Evolutionary conservation across 2,329 filamentous ascomycete genomes (phyloP), one percentile per base, ranked within the genome.

Genomic region (Paraphaeosphaeria sporulosa): DNA sequence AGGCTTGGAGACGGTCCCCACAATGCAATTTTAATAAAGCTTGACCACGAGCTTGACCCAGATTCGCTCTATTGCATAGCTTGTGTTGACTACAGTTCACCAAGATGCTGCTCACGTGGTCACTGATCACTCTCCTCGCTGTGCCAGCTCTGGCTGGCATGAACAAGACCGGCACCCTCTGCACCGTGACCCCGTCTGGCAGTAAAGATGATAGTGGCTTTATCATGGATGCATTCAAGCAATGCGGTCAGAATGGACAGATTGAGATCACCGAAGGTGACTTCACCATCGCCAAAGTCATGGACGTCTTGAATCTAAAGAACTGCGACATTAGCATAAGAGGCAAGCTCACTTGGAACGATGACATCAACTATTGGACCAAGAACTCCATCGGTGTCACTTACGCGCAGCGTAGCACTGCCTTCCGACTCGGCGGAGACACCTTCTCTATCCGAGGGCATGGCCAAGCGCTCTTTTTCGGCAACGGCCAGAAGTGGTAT

Each of bases 401-500:
- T 4, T 73, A 71, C 32, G 63, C 69, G 4, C 60, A 63, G 25
- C 55, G 69, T 21, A 65, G 60, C 25, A 71, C 70, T 8, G 69
- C 69, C 19, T 72, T 64, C 46, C 62, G 69, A 9, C 40, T 73
- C 0, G 71, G 71, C 27, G 70, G 71, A 38, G 64, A 61, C 7
- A 70, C 69, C 32, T 70, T 73, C 43, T 64, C 63, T 1, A 53
- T 73, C 5, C 49, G 58, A 13, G 71, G 71, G 2, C 65, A 72
- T 44, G 68, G 69, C 10, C 60, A 71, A 50, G 69, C 68, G 3
- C 57, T 73, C 4, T 72, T 74, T 61, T 57, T 64, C 50, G 70
- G 71, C n/a, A 72, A 73, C 51, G 71, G 70, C 4, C 70, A 73
- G 59, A 68, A 60, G 27, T 73, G 71, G 70, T 71, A 71, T 62